These are phyloP conservation scores for Linnemannia exigua DNA, from an alignment of 192 early-diverging fungal genomes.

Conservation along the genomic window DNA sequence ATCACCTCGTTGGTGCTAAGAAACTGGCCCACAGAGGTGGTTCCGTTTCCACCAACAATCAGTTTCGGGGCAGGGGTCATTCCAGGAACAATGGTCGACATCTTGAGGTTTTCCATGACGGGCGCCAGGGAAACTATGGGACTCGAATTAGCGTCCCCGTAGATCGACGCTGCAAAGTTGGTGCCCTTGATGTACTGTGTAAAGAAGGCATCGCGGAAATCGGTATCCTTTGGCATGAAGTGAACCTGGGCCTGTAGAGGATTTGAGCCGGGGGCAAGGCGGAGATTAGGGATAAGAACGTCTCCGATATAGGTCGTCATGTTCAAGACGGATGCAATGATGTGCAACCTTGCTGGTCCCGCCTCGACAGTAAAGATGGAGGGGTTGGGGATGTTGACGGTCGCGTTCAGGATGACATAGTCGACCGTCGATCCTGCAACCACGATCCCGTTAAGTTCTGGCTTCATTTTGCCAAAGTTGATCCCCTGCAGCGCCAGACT, in stretches of 20 bases:
- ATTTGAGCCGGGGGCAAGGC: slow-evolving; percentile 29
- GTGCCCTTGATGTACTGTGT: slow-evolving; percentile 33
- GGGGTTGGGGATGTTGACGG: slow-evolving; percentile 34
- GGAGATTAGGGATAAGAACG: slow-evolving; percentile 21
- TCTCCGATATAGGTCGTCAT: slow-evolving; percentile 32
- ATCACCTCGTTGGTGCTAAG: slow-evolving; percentile 26
- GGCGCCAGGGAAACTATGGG: slow-evolving; percentile 17
- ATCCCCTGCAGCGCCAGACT: slow-evolving; percentile 25
- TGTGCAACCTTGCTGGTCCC: slow-evolving; percentile 26
- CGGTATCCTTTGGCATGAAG: slow-evolving; percentile 21
- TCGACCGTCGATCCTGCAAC: slow-evolving; percentile 19
- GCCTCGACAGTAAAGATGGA: slow-evolving; percentile 45
- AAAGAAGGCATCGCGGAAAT: slow-evolving; percentile 35
- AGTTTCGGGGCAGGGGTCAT: slow-evolving; percentile 32
- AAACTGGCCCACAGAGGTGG: slow-evolving; percentile 36
- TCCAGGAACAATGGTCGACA: slow-evolving; percentile 31
- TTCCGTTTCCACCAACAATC: slow-evolving; percentile 28
- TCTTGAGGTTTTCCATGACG: slow-evolving; percentile 29
- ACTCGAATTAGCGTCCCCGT: slow-evolving; percentile 31
- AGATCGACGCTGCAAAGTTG: slow-evolving; percentile 29
- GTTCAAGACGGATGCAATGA: neutral
- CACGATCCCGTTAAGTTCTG: slow-evolving; percentile 17
- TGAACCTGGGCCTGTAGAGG: slow-evolving; percentile 16
- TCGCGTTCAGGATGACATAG: slow-evolving; percentile 38
- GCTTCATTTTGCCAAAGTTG: slow-evolving; percentile 30